Evolutionary conservation across 768 basidiomycete species (phyloP), one percentile per base, ranked within the genome.

Genomic region (Boletus fagicola): DNA sequence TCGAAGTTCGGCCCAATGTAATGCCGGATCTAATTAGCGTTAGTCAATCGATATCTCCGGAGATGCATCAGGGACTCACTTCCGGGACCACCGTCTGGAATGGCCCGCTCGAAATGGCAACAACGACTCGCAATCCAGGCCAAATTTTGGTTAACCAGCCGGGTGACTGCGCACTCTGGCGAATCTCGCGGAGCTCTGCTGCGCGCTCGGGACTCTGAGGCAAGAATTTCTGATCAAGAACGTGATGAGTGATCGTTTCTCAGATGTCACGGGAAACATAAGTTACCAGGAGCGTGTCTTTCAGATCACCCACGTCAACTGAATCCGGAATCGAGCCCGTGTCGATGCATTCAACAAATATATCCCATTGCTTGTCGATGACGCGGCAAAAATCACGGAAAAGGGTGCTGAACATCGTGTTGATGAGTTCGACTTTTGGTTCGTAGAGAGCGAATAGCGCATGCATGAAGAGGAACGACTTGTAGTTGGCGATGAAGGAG

Each of bases 71-170:
- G 1, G 10, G 39, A 30, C 55, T 49, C 11, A 60, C 67, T 57
- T 69, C 67, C 0, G 62, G 69, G 9, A 65, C 60, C 2, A 68
- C 61, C 18, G 51, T 69, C 26, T 48, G 56, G 49, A 69, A 68
- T 12, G 56, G 59, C 9, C 62, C 69, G 18, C 67, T 65, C 15
- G 62, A 67, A 35, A 65, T 69, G 39, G 63, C 63, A 11, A 62
- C 24, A 4, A 61, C 51, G 5, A 53, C 56, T 7, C 50, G 55
- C 20, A 69, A 20, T 4, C 40, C 51, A 4, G 60, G 65, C 68
- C 68, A 67, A 8, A 65, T 52, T 38, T 58, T 63, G 16, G 58
- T 61, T 5, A 69, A 48, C 63, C 65, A 67, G n/a, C 63, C 63
- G 1, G 55, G 53, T 0, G 60, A 52, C 2, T 60, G 47, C 1